Percentiles rank a stretch among this genome's conserved stretches.
phyloP scores from a whole-genome alignment of 2,329 filamentous ascomycete species.

The Pseudogymnoascus sp. region DNA sequence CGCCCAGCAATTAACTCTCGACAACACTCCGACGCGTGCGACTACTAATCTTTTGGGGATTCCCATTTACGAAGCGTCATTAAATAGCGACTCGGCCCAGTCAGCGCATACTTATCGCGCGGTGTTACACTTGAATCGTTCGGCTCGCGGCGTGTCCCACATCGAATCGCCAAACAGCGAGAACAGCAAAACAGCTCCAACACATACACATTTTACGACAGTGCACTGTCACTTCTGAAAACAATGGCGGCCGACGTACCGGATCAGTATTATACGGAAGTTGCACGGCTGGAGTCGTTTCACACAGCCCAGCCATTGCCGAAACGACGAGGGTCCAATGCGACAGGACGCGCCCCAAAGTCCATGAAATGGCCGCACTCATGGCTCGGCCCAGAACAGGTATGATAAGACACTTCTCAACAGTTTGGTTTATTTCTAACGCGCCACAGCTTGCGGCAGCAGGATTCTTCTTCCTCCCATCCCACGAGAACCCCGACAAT shows the following conservation, averaged over 20 bases:
- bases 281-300: constrained; percentile 77
- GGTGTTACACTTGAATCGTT: neutral
- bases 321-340: constrained; percentile 63
- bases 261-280: constrained; percentile 53
- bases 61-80: neutral
- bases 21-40: neutral
- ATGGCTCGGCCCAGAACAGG: constrained; percentile 55
- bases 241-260: constrained; percentile 27
- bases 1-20: neutral
- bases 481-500: constrained; percentile 71
- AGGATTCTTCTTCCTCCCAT: constrained; percentile 83
- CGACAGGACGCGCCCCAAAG: constrained; percentile 50
- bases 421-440: constrained; percentile 13
- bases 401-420: constrained; percentile 28
- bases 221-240: neutral
- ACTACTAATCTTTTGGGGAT: neutral
- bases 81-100: neutral
- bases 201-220: neutral
- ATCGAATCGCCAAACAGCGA: constrained; percentile 3
- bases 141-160: neutral
- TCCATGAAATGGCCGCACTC: constrained; percentile 70
- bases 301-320: constrained; percentile 51
- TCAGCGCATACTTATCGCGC: constrained; percentile 1
- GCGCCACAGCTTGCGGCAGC: constrained; percentile 68
- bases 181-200: neutral